phyloP scores from a whole-genome alignment of 306 rosid species.

The Quercus aquifolioides region DNA sequence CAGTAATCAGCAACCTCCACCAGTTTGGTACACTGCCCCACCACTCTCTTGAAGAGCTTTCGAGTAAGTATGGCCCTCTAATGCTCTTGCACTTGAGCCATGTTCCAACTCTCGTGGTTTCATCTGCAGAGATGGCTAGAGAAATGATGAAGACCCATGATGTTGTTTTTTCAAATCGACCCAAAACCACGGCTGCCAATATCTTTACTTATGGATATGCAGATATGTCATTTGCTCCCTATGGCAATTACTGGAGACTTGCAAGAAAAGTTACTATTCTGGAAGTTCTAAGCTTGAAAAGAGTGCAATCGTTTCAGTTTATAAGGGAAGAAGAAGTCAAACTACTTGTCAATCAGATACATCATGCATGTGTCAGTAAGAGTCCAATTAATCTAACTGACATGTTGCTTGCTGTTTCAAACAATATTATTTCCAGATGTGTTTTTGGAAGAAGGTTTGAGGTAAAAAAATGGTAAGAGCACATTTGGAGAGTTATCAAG shows the following conservation, averaged over 20 bases:
- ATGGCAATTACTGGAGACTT: slow-evolving; percentile 21
- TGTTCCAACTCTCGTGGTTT: slow-evolving; percentile 13
- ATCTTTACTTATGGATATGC: slow-evolving; percentile 15
- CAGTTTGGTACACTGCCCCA: not conserved
- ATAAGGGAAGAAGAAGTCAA: slow-evolving; percentile 14
- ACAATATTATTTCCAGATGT: not conserved
- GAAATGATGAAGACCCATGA: slow-evolving; percentile 30
- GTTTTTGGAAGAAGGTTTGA: slow-evolving; percentile 3
- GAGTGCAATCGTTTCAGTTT: not conserved
- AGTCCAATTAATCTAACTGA: not conserved
- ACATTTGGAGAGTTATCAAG: not conserved
- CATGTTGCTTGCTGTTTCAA: not conserved
- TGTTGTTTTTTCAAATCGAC: slow-evolving; percentile 11
- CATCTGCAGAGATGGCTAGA: slow-evolving; percentile 24
- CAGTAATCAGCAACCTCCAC: not conserved
- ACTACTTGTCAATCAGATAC: not conserved
- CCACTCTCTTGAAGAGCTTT: slow-evolving; percentile 1
- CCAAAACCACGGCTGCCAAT: slow-evolving; percentile 1
- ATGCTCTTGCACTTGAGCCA: slow-evolving; percentile 1
- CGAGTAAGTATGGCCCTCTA: not conserved
- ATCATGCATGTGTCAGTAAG: not conserved
- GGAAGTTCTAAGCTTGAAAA: slow-evolving; percentile 1
- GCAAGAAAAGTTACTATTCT: not conserved
- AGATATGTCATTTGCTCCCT: not conserved
- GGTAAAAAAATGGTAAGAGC: not conserved